Evolutionary conservation across 2,329 filamentous ascomycete species (phyloP), one percentile per base, ranked within the genome.

Genomic region (Monilinia vaccinii-corymbosi): DNA sequence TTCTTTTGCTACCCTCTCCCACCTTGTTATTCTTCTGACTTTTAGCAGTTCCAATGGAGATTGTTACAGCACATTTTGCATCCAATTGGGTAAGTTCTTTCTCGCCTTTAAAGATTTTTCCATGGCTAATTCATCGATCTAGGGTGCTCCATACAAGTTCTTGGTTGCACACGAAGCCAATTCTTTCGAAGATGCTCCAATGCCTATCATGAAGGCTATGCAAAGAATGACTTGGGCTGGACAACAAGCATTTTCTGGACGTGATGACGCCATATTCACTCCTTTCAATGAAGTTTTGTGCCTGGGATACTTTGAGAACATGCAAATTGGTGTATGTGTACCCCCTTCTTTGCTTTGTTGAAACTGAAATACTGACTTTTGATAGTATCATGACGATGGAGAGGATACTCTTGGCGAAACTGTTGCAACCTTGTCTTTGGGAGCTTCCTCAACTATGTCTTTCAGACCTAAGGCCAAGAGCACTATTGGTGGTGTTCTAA

Each of bases 111-210:
- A 4, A 1, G 0, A 1, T 44, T 42, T 21, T 42, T 10, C 25
- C 1, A 32, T 23, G 62, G 44, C 56, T 65, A 60, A 65, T 55
- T 13, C 25, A 42, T 46, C 21, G 67, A 60, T 40, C 0, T 70
- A 79, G 75, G 85, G 85, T 2, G 84, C 84, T 62, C 79, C 79
- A 0, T 89, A 88, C 70, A 87, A 88, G 58, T 88, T 84, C 66
- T 78, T 82, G 40, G 83, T 85, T 1, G 74, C 76, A 1, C 79
- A 82, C 3, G 72, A 77, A 7, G 80, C 76, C 4, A 73, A 70
- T n/a, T 71, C 75, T 0, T 85, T 85, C 61, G 66, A 72, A 2
- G 72, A 77, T 5, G 78, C 81, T 0, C 80, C 79, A 0, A 60
- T 71, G 1, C 71, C 75, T 0, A 75, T 88, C 2, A 73, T 79